phyloP scores from a whole-genome alignment of 495 filamentous ascomycete genomes.

The Aspergillus hancockii region DNA sequence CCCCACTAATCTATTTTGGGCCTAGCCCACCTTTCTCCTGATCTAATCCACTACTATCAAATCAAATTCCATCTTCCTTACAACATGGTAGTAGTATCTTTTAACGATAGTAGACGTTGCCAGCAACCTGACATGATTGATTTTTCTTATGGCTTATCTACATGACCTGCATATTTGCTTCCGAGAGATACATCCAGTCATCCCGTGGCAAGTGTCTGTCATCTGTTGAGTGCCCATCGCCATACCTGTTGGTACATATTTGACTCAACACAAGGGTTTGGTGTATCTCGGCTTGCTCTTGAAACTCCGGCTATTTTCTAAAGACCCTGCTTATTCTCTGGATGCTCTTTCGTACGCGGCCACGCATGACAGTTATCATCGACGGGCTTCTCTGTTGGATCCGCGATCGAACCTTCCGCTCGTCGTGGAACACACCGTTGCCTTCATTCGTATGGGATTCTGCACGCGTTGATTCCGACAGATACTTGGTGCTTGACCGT shows the following conservation, averaged over 20 bases:
- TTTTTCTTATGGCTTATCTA: neutral
- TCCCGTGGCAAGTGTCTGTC: neutral
- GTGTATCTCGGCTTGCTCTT: neutral
- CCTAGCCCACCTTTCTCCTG: constrained; percentile 18
- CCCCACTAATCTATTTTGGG: constrained; percentile 22
- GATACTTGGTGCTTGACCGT: neutral
- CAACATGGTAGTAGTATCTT: neutral
- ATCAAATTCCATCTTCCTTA: neutral
- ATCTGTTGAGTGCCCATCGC: neutral
- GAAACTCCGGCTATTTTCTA: constrained; percentile 12
- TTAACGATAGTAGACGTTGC: no score
- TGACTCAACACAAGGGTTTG: neutral
- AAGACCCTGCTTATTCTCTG: constrained; percentile 11
- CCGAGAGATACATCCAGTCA: neutral
- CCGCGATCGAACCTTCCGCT: neutral
- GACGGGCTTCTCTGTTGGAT: constrained; percentile 10
- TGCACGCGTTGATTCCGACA: neutral
- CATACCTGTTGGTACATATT: neutral
- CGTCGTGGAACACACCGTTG: neutral
- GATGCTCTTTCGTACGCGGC: constrained; percentile 12
- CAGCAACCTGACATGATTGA: no score
- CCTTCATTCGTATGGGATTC: neutral
- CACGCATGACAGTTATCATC: constrained; percentile 10
- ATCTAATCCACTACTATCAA: constrained; percentile 6
- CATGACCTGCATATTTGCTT: neutral